Base-by-base conservation (phyloP, 805 yeast species). In the Middelhovenomyces tepae region DNA sequence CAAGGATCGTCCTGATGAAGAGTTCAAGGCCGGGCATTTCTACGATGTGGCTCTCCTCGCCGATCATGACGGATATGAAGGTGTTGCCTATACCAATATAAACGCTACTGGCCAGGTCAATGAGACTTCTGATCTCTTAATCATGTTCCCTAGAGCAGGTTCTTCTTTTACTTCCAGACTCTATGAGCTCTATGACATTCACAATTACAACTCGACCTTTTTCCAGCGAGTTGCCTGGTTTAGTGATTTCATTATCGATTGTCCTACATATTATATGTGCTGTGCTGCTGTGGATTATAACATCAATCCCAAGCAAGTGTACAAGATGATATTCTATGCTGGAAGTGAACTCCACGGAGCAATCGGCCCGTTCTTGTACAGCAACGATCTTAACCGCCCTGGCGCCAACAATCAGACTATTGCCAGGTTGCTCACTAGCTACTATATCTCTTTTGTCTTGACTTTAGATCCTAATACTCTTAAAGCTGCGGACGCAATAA, bases 181-280 rank as follows among this genome's bases (percentile, higher is more conserved):
- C 17, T 23, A 28, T 10, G 16, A 24, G 9, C 19, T 25, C 14
- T 33, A 36, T 20, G 32, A 27, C 7, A 20, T 18, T 4, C n/a
- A 16, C 9, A 26, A 30, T 2, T 39, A 19, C 27, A 22, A 37
- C 15, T 29, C 34, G 16, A 34, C 23, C 5, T 32, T 36, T 22
- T 32, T 24, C 7, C 39, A 35, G 13, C 31, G 45, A 2, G 21
- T 19, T 17, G 27, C 30, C 4, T 39, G 38, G 40, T 35, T 32
- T 24, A 31, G 37, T 4, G 45, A 41, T 17, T 11, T 29, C 15
- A 13, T 39, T 16, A 19, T 35, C 31, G 31, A 28, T 19, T 41
- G 45, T 31, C 45, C 45, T 10, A n/a, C n/a, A n/a, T n/a, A n/a
- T n/a, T n/a, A n/a, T n/a, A 15, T 28, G 18, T 7, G 11, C 26